Percentiles rank a stretch among this genome's conserved stretches.
Evolutionary conservation across 768 basidiomycete species (phyloP).

Genomic region (Cystoderma amianthinum): DNA sequence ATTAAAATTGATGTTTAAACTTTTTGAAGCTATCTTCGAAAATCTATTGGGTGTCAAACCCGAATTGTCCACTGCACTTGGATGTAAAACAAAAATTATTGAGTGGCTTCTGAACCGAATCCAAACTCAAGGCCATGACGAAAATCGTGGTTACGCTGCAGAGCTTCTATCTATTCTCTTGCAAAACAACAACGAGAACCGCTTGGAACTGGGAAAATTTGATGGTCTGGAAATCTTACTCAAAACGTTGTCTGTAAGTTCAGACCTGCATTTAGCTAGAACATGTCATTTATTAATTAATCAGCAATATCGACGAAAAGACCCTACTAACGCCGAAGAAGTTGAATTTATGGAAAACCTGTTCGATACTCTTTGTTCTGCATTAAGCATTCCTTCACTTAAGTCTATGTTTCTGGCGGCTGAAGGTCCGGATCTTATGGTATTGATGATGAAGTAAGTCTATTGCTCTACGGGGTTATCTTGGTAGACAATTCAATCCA

Average conservation of each 20-base stretch:
- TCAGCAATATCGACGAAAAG: slow-evolving; percentile 84
- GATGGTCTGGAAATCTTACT: slow-evolving; percentile 77
- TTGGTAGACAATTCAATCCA: background rate
- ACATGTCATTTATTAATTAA: slow-evolving; percentile 7
- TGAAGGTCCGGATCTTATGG: slow-evolving; percentile 95
- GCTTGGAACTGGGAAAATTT: slow-evolving; percentile 58
- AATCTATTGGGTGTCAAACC: slow-evolving; percentile 87
- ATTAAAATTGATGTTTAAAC: slow-evolving; percentile 1
- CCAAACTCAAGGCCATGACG: slow-evolving; percentile 67
- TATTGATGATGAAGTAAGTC: slow-evolving; percentile 92
- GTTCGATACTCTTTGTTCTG: slow-evolving; percentile 86
- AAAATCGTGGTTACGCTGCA: slow-evolving; percentile 90
- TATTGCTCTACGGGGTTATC: background rate
- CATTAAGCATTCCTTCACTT: slow-evolving; percentile 68
- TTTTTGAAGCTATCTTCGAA: slow-evolving; percentile 73
- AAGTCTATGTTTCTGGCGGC: slow-evolving; percentile 81
- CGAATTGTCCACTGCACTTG: slow-evolving; percentile 59
- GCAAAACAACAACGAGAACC: slow-evolving; percentile 65
- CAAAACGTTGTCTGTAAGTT: slow-evolving; percentile 72
- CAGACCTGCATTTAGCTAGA: slow-evolving; percentile 1
- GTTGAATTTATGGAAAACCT: slow-evolving; percentile 97
- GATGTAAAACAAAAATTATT: slow-evolving; percentile 69
- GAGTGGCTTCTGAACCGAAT: slow-evolving; percentile 78
- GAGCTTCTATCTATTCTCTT: slow-evolving; percentile 90
- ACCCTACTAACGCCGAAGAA: slow-evolving; percentile 86